Percentiles rank a stretch among this genome's conserved stretches.
Evolutionary conservation across 2,329 filamentous ascomycete species (phyloP).

Genomic region (Stenocarpella maydis): DNA sequence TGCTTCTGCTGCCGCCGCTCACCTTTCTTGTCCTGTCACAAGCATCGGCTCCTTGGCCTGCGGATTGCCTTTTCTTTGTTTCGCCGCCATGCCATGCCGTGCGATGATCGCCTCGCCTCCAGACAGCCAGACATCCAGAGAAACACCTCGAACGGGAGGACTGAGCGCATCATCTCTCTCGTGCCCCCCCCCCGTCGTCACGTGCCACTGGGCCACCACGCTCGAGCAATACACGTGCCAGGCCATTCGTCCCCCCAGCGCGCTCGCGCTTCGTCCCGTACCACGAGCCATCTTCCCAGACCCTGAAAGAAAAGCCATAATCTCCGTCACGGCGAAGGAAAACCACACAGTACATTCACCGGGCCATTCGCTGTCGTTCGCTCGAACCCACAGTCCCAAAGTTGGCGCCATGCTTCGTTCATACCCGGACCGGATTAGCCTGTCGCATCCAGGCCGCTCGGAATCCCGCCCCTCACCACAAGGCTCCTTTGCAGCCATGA

Average conservation of each 20-base stretch:
- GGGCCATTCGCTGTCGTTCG: neutral
- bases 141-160: no score
- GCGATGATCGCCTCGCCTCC: neutral
- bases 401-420: neutral
- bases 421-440: neutral
- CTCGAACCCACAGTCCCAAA: neutral
- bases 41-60: neutral
- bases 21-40: neutral
- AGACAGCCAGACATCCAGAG: no score
- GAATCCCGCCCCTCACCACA: neutral
- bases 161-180: neutral
- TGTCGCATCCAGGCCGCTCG: neutral
- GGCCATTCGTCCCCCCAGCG: neutral
- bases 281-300: neutral
- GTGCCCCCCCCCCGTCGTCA: neutral
- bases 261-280: neutral
- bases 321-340: neutral
- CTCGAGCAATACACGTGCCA: neutral
- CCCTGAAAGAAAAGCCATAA: no score
- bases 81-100: neutral
- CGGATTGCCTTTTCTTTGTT: neutral
- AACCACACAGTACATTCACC: neutral
- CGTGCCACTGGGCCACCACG: neutral
- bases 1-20: neutral
- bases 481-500: neutral